phyloP scores from a whole-genome alignment of 768 basidiomycete genomes.

The Russula ochroleuca region DNA sequence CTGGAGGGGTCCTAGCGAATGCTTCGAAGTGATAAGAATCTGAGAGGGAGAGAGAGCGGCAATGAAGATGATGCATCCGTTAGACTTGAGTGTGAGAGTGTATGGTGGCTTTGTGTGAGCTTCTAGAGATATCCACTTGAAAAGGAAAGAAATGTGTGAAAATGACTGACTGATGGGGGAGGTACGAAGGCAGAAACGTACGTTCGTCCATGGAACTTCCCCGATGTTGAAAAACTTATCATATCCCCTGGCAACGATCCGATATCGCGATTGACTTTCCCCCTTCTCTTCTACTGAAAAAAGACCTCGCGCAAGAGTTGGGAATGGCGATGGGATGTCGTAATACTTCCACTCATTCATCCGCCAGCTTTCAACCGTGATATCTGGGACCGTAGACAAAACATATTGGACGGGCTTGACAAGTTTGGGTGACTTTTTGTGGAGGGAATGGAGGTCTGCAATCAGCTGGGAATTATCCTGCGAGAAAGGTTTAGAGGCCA shows the following conservation, averaged over 20 bases:
- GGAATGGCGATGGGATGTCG: slow-evolving; percentile 84
- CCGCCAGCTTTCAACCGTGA: slow-evolving; percentile 82
- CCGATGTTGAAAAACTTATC: slow-evolving; percentile 99
- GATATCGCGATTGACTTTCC: slow-evolving; percentile 37
- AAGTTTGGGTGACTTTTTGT: slow-evolving; percentile 57
- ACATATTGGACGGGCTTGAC: slow-evolving; percentile 54
- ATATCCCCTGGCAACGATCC: slow-evolving; percentile 87
- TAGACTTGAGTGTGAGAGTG: slow-evolving; percentile 85
- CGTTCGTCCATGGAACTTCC: slow-evolving; percentile 93
- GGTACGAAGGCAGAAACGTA: slow-evolving; percentile 38
- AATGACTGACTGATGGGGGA: neutral
- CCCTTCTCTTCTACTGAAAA: slow-evolving; percentile 58
- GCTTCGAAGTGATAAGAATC: slow-evolving; percentile 88
- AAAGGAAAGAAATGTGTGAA: neutral
- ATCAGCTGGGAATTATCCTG: slow-evolving; percentile 58
- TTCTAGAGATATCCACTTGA: slow-evolving; percentile 72
- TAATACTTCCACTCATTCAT: slow-evolving; percentile 98
- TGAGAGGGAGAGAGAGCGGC: slow-evolving; percentile 71
- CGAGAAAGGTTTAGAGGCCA: slow-evolving; percentile 30
- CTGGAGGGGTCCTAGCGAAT: slow-evolving; percentile 64
- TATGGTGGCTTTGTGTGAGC: slow-evolving; percentile 72
- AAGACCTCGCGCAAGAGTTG: slow-evolving; percentile 89
- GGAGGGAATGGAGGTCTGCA: slow-evolving; percentile 46
- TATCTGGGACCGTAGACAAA: slow-evolving; percentile 52
- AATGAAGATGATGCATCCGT: slow-evolving; percentile 96